A percentile compares a stretch with the other conserved stretches of the same genome.
phyloP scores from a whole-genome alignment of 306 rosid species.

The Pterocarpus macrocarpus region DNA sequence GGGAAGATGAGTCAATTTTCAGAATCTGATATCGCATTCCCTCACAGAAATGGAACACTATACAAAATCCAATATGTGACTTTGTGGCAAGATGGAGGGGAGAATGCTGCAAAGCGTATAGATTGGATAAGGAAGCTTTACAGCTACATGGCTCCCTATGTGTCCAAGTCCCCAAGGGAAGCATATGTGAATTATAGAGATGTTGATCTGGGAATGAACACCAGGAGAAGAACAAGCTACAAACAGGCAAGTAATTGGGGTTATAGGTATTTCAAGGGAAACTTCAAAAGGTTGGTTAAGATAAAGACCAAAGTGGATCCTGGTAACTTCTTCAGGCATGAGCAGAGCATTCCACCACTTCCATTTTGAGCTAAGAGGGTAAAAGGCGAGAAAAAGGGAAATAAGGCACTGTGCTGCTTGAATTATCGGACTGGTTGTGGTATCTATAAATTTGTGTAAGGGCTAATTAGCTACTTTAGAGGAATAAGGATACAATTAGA shows the following conservation, averaged over 20 bases:
- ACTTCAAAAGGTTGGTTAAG: constrained; percentile 55
- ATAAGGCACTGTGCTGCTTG: constrained; percentile 38
- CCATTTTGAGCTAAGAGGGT: constrained; percentile 5
- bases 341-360: constrained; percentile 62
- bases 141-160: constrained; percentile 57
- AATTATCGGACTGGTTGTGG: background rate
- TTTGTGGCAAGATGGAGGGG: constrained; percentile 42
- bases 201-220: constrained; percentile 60
- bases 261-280: constrained; percentile 51
- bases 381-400: constrained; percentile 12
- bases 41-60: constrained; percentile 68
- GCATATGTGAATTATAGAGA: constrained; percentile 64
- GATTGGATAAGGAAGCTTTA: constrained; percentile 62
- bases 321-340: constrained; percentile 61
- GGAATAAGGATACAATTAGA: constrained; percentile 28
- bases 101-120: constrained; percentile 45
- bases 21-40: constrained; percentile 65
- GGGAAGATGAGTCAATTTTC: constrained; percentile 64
- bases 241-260: constrained; percentile 56
- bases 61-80: constrained; percentile 60
- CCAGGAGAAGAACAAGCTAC: constrained; percentile 52
- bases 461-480: constrained; percentile 32
- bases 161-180: constrained; percentile 51
- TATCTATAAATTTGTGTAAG: constrained; percentile 37
- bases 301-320: constrained; percentile 62